Conservation (phyloP, 139 green algal genomes). For the Coelastrella sp. region DNA sequence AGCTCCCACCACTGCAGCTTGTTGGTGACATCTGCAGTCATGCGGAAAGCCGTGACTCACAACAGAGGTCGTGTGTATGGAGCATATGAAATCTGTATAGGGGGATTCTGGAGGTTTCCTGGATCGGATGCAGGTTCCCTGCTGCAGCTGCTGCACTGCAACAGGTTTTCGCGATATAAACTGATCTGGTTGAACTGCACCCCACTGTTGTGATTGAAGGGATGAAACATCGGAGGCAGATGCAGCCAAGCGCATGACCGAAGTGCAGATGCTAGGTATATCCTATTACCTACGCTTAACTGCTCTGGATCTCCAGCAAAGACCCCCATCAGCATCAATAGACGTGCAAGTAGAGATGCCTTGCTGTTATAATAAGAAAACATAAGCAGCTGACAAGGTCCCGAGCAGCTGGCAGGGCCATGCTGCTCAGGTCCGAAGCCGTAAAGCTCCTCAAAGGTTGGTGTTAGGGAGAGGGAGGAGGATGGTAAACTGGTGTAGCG, state of each 20-base stretch:
- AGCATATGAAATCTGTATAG: background rate
- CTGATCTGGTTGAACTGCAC: too few relatives aligned
- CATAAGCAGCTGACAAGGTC: slow-evolving; percentile 16
- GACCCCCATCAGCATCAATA: slow-evolving; percentile 44
- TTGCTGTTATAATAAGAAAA: slow-evolving; percentile 24
- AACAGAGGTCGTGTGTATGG: too few relatives aligned
- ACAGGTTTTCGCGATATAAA: too few relatives aligned
- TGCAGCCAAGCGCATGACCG: too few relatives aligned
- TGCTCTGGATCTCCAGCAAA: slow-evolving; percentile 20
- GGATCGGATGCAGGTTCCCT: too few relatives aligned
- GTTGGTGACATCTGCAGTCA: slow-evolving; percentile 6
- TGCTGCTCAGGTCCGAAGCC: background rate
- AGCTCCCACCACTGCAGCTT: slow-evolving; percentile 37
- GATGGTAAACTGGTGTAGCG: background rate
- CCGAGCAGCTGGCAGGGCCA: background rate
- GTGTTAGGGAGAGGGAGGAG: background rate
- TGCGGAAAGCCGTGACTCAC: background rate
- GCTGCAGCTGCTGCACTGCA: too few relatives aligned
- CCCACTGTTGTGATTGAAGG: too few relatives aligned
- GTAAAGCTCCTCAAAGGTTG: slow-evolving; percentile 20
- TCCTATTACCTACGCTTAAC: background rate
- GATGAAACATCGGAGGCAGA: too few relatives aligned
- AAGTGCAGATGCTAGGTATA: too few relatives aligned
- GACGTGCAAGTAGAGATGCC: slow-evolving; percentile 2
- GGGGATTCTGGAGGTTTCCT: too few relatives aligned